phyloP scores from a whole-genome alignment of 441 rosid species.

The Populus hybrid region DNA sequence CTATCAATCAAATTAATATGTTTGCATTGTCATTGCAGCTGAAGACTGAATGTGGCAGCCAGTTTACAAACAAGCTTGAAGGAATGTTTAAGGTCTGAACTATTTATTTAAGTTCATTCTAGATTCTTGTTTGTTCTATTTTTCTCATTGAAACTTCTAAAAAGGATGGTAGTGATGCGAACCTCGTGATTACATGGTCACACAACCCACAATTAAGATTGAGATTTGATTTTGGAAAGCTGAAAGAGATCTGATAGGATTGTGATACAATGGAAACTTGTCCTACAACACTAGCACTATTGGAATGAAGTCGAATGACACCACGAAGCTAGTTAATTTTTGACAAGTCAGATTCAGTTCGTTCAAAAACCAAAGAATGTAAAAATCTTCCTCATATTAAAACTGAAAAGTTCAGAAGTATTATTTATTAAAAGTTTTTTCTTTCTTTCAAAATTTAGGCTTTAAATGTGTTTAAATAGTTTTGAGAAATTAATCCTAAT shows the following conservation, averaged over 20 bases:
- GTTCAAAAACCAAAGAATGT: too few relatives aligned
- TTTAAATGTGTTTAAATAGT: neutral
- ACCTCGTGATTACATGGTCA: too few relatives aligned
- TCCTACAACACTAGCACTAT: too few relatives aligned
- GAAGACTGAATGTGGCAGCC: constrained; percentile 99
- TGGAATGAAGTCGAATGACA: too few relatives aligned
- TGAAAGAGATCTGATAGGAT: too few relatives aligned
- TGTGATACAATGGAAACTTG: too few relatives aligned
- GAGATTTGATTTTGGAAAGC: too few relatives aligned
- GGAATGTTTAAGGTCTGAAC: constrained; percentile 94
- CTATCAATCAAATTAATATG: constrained; percentile 24
- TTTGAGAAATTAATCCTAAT: too few relatives aligned
- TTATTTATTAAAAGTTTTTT: neutral
- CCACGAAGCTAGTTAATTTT: too few relatives aligned
- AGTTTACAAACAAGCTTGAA: constrained; percentile 97
- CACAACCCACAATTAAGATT: too few relatives aligned
- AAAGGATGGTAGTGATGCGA: neutral
- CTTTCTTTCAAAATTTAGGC: neutral
- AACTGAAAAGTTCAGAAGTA: neutral
- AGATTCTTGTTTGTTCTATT: neutral
- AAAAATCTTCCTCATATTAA: too few relatives aligned
- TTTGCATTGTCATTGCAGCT: constrained; percentile 54
- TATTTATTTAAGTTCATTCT: neutral
- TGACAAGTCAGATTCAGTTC: too few relatives aligned
- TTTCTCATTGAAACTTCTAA: neutral